Evolutionary conservation across 2,329 filamentous ascomycete species (phyloP).

Genomic region (Microdochium trichocladiopsis): DNA sequence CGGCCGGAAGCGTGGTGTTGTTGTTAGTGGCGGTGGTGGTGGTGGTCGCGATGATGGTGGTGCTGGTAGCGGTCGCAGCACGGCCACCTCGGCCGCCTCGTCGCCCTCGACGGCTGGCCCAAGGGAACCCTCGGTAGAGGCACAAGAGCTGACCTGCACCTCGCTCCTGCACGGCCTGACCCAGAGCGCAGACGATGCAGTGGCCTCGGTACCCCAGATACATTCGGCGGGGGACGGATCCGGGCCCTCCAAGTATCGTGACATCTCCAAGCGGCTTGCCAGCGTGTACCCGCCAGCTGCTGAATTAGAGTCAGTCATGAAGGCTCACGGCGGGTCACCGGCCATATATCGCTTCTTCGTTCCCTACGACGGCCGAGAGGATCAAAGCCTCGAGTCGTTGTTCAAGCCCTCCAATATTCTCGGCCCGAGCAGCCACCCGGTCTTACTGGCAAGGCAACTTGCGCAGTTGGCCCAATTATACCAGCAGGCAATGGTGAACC

Average conservation of each 20-base stretch:
- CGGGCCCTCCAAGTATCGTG: neutral
- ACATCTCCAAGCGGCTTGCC: conserved; percentile 15
- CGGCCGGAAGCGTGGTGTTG: neutral
- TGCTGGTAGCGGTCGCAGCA: too few relatives aligned
- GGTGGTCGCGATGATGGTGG: too few relatives aligned
- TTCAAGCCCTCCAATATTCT: conserved; percentile 20
- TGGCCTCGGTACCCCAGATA: neutral
- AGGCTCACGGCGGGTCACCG: conserved; percentile 7
- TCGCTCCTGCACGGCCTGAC: neutral
- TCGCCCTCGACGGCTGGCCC: neutral
- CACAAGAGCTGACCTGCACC: neutral
- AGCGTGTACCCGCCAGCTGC: conserved; percentile 17
- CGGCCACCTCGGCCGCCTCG: neutral
- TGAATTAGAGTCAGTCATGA: conserved; percentile 16
- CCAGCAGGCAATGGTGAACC: conserved; percentile 24
- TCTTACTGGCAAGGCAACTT: conserved; percentile 37
- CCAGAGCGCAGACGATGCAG: neutral
- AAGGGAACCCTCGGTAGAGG: neutral
- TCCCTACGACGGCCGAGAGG: conserved; percentile 9
- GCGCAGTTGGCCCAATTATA: conserved; percentile 39
- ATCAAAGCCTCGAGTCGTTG: conserved; percentile 7
- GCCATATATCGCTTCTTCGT: neutral
- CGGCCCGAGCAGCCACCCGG: conserved; percentile 32
- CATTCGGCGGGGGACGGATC: neutral
- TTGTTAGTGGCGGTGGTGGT: neutral